These are phyloP conservation scores for Rhododendron henanense DNA, from an alignment of 148 eudicot genomes.

Conservation along the genomic window DNA sequence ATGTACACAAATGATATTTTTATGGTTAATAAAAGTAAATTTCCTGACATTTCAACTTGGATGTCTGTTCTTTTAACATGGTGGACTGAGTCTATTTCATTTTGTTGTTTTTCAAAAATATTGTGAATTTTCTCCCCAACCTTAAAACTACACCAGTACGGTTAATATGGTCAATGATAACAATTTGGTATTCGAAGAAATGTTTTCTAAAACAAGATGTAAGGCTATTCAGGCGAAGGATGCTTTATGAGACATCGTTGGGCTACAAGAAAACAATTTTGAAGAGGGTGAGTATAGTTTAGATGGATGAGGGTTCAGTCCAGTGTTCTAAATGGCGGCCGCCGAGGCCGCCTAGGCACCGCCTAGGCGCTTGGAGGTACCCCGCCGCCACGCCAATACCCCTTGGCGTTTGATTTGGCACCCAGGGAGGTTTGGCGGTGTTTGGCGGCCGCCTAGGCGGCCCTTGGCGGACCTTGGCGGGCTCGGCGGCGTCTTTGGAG, in stretches of 20 bases:
- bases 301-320: background rate
- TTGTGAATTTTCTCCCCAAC: background rate
- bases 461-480: too few relatives aligned
- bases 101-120: background rate
- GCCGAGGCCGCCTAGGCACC: too few relatives aligned
- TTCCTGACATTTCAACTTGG: background rate
- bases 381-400: too few relatives aligned
- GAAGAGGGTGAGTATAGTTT: background rate
- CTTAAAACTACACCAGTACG: background rate
- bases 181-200: background rate
- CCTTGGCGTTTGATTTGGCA: too few relatives aligned
- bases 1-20: conserved; percentile 2
- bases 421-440: too few relatives aligned
- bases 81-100: background rate
- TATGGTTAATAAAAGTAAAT: background rate
- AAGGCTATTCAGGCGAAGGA: background rate
- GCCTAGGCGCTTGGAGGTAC: too few relatives aligned
- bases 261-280: background rate
- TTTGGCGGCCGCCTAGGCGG: too few relatives aligned
- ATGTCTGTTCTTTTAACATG: background rate
- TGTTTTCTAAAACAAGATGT: background rate
- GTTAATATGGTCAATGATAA: background rate
- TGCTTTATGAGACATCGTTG: background rate
- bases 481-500: too few relatives aligned
- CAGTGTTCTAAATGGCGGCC: too few relatives aligned